Base-by-base conservation (phyloP, 1,139 yeast species). In the Zhuliangozyma parablackwelliae region DNA sequence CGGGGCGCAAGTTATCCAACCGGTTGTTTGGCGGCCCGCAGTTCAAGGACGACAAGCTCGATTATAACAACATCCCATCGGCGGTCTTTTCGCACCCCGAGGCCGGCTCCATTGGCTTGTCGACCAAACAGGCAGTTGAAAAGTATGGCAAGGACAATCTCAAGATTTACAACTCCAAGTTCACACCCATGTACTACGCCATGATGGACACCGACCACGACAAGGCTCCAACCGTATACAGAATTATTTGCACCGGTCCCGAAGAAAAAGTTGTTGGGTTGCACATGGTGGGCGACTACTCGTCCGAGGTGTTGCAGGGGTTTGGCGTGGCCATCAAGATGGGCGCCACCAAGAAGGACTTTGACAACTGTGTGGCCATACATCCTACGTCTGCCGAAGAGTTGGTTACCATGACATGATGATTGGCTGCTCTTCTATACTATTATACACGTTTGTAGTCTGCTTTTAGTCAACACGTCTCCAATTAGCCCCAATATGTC, bases 341-440 rank as follows among this genome's bases (percentile, higher is more conserved):
- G 95, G 98, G 98, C 29, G 98, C 98, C 32, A 92, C 98, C 33
- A 92, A 92, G 72, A 78, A 78, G 36, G 97, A 92, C 61, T 90
- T 92, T 47, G 99, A 92, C 63, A 82, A 70, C 58, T 86, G 95
- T 66, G 97, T 92, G 28, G 99, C 99, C 33, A 92, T 92, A 55
- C 99, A 92, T 61, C 99, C 99, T 45, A 90, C 98, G 1, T 80
- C 95, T 47, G 98, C 98, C 31, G 99, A 92, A 67, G 99, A 92
- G 65, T 66, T 92, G 42, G 99, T 92, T 31, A 92, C 99, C 25
- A 69, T 92, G 80, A 23, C 24, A 23, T 23, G 10, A 23, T 16
- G n/a, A 16, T 16, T 16, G 16, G 16, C 16, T 16, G 16, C 16
- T 16, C 16, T 16, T 16, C 16, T 16, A 16, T 16, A 16, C 4